phyloP scores from a whole-genome alignment of 306 rosid genomes.

The Betula pendula region DNA sequence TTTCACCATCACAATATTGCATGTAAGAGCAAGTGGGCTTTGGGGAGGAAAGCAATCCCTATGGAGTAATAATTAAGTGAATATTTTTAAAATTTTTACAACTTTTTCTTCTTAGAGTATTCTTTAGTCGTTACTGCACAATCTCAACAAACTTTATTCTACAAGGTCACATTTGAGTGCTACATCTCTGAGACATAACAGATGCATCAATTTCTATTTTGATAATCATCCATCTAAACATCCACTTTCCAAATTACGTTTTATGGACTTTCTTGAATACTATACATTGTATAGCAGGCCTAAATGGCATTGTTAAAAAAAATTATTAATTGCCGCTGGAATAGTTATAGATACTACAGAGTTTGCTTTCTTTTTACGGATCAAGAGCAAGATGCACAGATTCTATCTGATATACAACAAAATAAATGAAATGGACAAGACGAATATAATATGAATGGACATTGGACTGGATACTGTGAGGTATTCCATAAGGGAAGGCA shows the following conservation, averaged over 20 bases:
- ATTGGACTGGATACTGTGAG: conserved; percentile 64
- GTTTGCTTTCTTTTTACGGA: background rate
- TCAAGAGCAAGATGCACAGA: background rate
- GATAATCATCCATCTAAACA: background rate
- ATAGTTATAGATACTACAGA: background rate
- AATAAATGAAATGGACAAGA: background rate
- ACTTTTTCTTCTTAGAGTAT: background rate
- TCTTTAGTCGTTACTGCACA: background rate
- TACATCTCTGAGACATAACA: background rate
- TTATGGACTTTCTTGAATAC: background rate
- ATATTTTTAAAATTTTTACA: background rate
- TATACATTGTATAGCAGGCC: background rate
- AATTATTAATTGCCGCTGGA: background rate
- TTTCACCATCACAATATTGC: background rate
- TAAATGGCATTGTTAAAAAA: background rate
- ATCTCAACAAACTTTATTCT: background rate
- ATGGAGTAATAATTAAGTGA: background rate
- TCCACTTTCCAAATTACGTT: background rate
- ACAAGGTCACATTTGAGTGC: background rate
- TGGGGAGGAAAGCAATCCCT: background rate
- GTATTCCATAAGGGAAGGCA: conserved; percentile 46
- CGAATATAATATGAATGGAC: background rate
- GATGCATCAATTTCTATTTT: background rate
- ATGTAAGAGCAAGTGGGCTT: background rate
- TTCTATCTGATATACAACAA: background rate